Base-by-base conservation (phyloP, 106 monocot genomes). In the Phalaenopsis aphrodite region DNA sequence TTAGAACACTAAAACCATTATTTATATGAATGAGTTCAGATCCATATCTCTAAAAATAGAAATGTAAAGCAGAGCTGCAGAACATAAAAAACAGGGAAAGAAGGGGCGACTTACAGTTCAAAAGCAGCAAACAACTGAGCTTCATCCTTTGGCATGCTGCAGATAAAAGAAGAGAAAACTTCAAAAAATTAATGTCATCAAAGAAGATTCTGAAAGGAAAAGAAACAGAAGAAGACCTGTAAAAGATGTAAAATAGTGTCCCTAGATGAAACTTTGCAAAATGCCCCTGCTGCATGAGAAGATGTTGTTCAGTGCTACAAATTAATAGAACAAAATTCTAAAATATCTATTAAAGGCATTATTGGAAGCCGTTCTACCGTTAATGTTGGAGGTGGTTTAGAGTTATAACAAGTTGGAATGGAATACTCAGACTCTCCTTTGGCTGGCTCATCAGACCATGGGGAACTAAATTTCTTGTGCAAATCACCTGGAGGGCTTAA, bases 81-180 rank as follows among this genome's bases (percentile, higher is more conserved):
- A 36, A 69, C 69, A 69, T 30, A 38, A 38, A 69, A 5, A 68
- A 56, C 24, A 9, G 72, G 86, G 87, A 81, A 88, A 89, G 91
- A 77, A 81, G 87, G 18, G 58, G 66, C 3, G 24, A 61, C 38
- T 78, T 83, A 83, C 83, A 83, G 57, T 72, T 78, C 96, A 85
- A 82, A 67, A 64, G 94, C 94, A 77, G 96, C 93, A 83, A 83
- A 94, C 16, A 97, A 75, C 77, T 97, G 96, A 82, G 94, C 94
- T 82, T 93, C 92, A 89, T 97, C 96, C 86, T 88, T 94, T 24
- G 96, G 96, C 96, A 97, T 97, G 76, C 96, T 97, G 91, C 87
- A 88, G 10, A 78, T 23, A 38, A 83, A 57, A 78, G 18, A 75
- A 11, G 8, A 19, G 7, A n/a, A 4, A 5, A 67, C 17, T 48